Base-by-base conservation (phyloP, 1,139 yeast species). In the Saccharomyces hybrid region DNA sequence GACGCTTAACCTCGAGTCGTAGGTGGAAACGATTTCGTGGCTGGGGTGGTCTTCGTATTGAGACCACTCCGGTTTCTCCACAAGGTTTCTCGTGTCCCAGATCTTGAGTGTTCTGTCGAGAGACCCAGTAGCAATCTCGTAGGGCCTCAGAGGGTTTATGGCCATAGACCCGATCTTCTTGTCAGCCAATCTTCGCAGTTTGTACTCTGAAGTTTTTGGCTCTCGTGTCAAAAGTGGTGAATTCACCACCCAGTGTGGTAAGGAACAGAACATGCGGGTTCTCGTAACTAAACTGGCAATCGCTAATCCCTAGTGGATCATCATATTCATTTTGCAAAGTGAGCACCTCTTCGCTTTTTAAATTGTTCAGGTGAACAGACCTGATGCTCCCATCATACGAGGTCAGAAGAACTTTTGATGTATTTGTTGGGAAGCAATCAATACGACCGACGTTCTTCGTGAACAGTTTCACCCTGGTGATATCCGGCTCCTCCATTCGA, bases 381-480 rank as follows among this genome's bases (percentile, higher is more conserved):
- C 98, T 75, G 4, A 91, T 78, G 0, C 95, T 83, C 0, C 97
- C 97, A 70, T 93, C 99, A 67, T 91, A 91, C 0, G 96, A 84
- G 8, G 85, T 78, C 0, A 95, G 81, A 49, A 82, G 78, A 1
- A 91, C 75, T 58, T 80, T 79, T 32, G 81, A 75, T 3, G 82
- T 78, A 28, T 78, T 73, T 3, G 71, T 70, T 0, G 77, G 71
- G 32, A 82, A 81, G 31, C 87, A 77, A 9, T 78, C 73, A 28
- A 89, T 79, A 54, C 81, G 78, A 6, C 93, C 79, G 9, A 93
- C 79, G 14, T 88, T 79, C 54, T 84, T 83, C 0, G 93, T 84
- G 66, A 93, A 97, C 1, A 90, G 80, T 60, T 83, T 84, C 58
- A 90, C 78, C 24, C 82, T 79, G 1, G 84, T 73, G 1, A 88